Evolutionary conservation across 2,329 filamentous ascomycete genomes (phyloP), one percentile per base, ranked within the genome.

Genomic region (Alternaria tenuissima): DNA sequence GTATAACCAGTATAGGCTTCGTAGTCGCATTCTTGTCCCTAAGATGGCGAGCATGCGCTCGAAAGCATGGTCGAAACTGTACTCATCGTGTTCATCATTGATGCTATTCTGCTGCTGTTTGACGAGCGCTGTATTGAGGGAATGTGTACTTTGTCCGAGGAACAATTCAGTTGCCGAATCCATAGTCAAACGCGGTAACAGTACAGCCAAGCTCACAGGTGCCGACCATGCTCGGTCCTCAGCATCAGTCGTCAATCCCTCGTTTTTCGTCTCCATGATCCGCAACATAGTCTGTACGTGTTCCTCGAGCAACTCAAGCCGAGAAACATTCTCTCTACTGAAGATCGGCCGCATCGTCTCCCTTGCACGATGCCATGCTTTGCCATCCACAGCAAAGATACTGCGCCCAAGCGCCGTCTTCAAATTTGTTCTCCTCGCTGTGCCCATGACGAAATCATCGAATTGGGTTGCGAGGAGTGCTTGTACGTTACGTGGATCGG

Each of bases 351-450:
- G 56, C 56, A 59, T 59, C 4, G 56, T 48, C 34, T 59, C 56
- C 36, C 56, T 36, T 9, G 56, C 43, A 4, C 56, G 12, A 42
- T 59, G 56, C 56, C 56, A 59, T 7, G 49, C 49, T 26, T 48
- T 42, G 16, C 56, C 56, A 22, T 59, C 56, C 16, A 59, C 51
- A 43, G 56, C 56, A 22, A 59, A 59, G n/a, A 59, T 55, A n/a
- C 56, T 59, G 34, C 56, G 56, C 28, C 56, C 56, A 5, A 59
- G 56, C 5, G 42, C 56, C n/a, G 16, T 18, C 4, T 55, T 59
- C 20, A 59, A 39, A 7, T 54, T 59, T 30, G 56, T 59, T 2
- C 56, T 41, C 16, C 56, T 41, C 0, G 49, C 56, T 22, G 49
- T 55, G 1, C 56, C 56, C 56, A 59, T 49, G n/a, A 59, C 49